phyloP scores from a whole-genome alignment of 2,329 filamentous ascomycete species.

The Aspergillus sclerotialis region DNA sequence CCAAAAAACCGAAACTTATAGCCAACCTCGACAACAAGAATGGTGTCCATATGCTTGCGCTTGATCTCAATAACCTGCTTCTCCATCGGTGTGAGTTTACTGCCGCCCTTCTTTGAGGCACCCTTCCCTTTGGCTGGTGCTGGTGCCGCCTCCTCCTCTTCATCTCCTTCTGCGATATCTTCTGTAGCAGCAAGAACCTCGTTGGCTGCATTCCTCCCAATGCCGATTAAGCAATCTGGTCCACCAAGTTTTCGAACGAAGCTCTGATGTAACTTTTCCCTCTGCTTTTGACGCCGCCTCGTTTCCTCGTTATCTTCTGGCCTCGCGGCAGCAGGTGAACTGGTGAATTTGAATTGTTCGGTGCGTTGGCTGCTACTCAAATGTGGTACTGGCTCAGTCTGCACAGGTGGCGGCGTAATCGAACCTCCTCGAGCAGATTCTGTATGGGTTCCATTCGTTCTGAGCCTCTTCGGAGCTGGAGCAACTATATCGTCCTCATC shows the following conservation, averaged over 20 bases:
- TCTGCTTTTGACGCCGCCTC: slow-evolving; percentile 50
- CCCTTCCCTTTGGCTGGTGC: slow-evolving; percentile 39
- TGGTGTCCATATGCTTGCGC: slow-evolving; percentile 76
- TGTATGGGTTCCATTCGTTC: slow-evolving; percentile 15
- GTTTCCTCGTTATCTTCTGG: slow-evolving; percentile 39
- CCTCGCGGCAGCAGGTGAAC: slow-evolving; percentile 33
- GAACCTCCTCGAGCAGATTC: slow-evolving; percentile 6
- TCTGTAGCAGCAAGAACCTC: slow-evolving; percentile 47
- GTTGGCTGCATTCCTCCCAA: slow-evolving; percentile 55
- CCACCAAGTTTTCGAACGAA: slow-evolving; percentile 89
- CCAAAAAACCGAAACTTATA: slow-evolving; percentile 98
- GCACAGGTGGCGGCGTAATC: slow-evolving; percentile 1
- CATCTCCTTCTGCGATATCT: slow-evolving; percentile 54
- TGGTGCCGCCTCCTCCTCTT: slow-evolving; percentile 44
- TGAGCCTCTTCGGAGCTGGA: slow-evolving; percentile 36
- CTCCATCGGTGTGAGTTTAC: slow-evolving; percentile 91
- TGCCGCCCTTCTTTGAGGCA: slow-evolving; percentile 61
- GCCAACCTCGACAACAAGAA: slow-evolving; percentile 89
- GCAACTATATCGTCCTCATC: slow-evolving; percentile 35
- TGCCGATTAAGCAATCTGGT: slow-evolving; percentile 68
- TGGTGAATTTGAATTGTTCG: slow-evolving; percentile 54
- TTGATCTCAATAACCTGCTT: slow-evolving; percentile 92
- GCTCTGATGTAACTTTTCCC: slow-evolving; percentile 67
- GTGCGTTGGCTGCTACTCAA: slow-evolving; percentile 43
- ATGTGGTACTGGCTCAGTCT: slow-evolving; percentile 18